Evolutionary conservation across 2,329 filamentous ascomycete genomes (phyloP), one percentile per base, ranked within the genome.

Genomic region (Ploettnerulaceae sp.): DNA sequence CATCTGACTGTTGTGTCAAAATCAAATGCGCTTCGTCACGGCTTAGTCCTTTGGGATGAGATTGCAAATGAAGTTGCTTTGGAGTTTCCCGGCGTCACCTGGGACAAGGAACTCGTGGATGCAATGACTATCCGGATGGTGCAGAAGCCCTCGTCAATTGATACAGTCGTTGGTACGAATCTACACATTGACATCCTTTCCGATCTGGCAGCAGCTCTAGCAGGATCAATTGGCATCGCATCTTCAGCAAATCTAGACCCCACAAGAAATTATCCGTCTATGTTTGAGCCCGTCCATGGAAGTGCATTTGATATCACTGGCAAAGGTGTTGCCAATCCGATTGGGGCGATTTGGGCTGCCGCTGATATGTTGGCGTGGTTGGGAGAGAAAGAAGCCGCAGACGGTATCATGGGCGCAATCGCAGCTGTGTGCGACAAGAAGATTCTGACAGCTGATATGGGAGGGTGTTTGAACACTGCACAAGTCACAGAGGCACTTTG

Each of bases 201-300:
- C 0, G 83, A 87, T 57, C 69, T 87, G 14, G 84, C 82, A 5
- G 82, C 84, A 11, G 81, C 82, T 0, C 68, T 86, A 5, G 82
- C 82, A 2, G 83, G 83, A 0, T 82, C 76, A 2, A 86, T 87
- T 50, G 82, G 84, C 7, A 86, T 88, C 48, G 83, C 83, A 3
- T 82, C 83, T 3, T 85, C 82, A 0, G 78, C 73, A 37, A 86
- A 85, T 55, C 69, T 86, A 1, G 82, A 86, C 54, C 82, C 82
- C 1, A 69, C 66, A 0, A 61, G 75, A 61, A 20, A 75, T 63
- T 60, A 77, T 63, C 55, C 77, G 54, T 74, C 70, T 43, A 79
- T 81, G 74, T 81, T 81, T 51, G 77, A 81, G 66, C 77, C 77
- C 0, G 79, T 81, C 42, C 76, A 79, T 55, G 76, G 76, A 2